Evolutionary conservation across 139 green algal species (phyloP), one percentile per base, ranked within the genome.

Genomic region (Nannochloris sp.): DNA sequence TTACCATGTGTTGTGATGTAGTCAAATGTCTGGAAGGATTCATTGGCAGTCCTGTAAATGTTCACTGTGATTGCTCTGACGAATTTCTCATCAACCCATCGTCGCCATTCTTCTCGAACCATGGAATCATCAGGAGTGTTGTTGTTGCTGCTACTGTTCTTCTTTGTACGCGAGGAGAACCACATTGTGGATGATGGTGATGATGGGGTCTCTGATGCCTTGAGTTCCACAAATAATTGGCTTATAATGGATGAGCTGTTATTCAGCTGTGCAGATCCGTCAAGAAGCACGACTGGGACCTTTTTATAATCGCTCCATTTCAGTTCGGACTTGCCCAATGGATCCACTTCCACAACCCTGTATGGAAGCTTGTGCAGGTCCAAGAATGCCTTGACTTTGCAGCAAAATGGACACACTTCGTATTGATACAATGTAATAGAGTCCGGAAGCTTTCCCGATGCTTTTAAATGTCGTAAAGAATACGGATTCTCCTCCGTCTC

Each of bases 391-490:
- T 93, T 95, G 25, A 98, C 89, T 68, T 99, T 99, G 85, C 87
- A 95, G 82, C 93, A 99, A 73, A 97, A 99, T 11, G 93, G 93
- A 75, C 93, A 99, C 0, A 94, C 85, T 64, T 97, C 93, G 60
- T 99, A 99, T 73, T 96, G 87, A 28, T 94, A 96, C 51, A 96
- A 59, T 10, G 74, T 85, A 23, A 94, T 62, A 16, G 74, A 59
- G 28, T 50, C 57, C 17, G 79, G 77, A 16, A 84, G 43, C 14
- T 50, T 59, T 30, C 50, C 50, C 16, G 50, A 30, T 17, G 50
- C 8, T 37, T 20, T 59, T 2, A 37, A 30, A 16, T 37, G 1
- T 30, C 8, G 6, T 33, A 59, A 17, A 0, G 25, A 14, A 31
- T 59, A 59, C 28, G 50, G 50, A 59, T 53, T 53, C 46, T 20